These are phyloP conservation scores for Trichoderma hamatum DNA, from an alignment of 2,329 filamentous ascomycete species.

Conservation along the genomic window DNA sequence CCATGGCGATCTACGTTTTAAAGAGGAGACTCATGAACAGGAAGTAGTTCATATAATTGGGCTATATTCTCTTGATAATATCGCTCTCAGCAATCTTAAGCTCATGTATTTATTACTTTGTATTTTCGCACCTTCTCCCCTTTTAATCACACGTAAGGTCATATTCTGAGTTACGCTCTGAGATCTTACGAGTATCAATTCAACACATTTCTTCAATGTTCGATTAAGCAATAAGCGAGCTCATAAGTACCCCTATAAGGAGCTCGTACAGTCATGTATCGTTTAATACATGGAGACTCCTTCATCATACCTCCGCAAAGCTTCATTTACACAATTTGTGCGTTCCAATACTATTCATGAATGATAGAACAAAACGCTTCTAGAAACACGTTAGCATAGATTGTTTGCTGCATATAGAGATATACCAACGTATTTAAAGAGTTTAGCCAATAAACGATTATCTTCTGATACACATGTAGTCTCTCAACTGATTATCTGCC, in stretches of 20 bases:
- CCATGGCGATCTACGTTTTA: background rate
- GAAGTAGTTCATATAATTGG: background rate
- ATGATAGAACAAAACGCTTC: no score
- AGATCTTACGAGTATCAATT: background rate
- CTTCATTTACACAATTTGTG: no score
- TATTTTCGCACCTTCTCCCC: background rate
- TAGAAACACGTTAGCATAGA: no score
- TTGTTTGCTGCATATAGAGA: no score
- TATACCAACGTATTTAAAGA: no score
- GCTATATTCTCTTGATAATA: background rate
- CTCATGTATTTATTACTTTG: background rate
- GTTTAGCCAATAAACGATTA: no score
- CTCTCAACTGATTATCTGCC: no score
- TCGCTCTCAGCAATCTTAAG: background rate
- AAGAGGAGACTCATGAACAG: background rate
- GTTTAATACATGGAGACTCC: background rate
- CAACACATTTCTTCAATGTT: accelerated
- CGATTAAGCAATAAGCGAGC: background rate
- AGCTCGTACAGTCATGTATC: background rate
- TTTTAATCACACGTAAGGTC: background rate
- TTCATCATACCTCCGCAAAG: background rate
- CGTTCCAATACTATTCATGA: no score
- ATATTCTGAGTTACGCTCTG: background rate
- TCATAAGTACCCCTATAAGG: background rate
- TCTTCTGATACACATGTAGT: no score